These are phyloP conservation scores for Capsicum chinense DNA, from an alignment of 257 asterid genomes.

Conservation along the genomic window DNA sequence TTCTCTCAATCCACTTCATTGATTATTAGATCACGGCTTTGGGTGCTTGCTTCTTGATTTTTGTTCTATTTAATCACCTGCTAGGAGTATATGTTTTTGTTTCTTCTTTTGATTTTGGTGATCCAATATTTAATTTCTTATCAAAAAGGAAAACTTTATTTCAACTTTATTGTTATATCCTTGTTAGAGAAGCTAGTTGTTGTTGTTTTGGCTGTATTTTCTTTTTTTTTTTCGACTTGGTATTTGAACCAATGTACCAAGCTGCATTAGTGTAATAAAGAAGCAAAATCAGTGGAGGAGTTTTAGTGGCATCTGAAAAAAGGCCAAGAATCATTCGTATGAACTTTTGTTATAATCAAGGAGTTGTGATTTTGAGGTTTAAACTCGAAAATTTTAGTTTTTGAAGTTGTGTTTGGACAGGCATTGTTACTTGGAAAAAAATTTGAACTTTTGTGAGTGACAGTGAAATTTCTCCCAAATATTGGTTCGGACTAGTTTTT, in stretches of 20 bases:
- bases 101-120: not conserved
- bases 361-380: not conserved
- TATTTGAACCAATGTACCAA: not conserved
- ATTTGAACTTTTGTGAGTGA: not conserved
- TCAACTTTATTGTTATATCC: not conserved
- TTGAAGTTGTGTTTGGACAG: not conserved
- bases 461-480: too few relatives aligned
- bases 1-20: too few relatives aligned
- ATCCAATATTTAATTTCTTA: not conserved
- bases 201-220: not conserved
- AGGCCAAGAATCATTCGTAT: not conserved
- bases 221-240: not conserved
- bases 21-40: too few relatives aligned
- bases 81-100: not conserved
- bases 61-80: not conserved
- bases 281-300: not conserved
- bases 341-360: not conserved
- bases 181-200: not conserved
- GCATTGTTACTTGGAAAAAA: not conserved
- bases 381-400: too few relatives aligned
- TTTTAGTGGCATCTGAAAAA: not conserved
- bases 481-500: too few relatives aligned
- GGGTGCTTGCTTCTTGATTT: not conserved
- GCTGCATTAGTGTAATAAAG: not conserved
- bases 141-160: not conserved